Evolutionary conservation across 106 monocot species (phyloP), one percentile per base, ranked within the genome.

Genomic region (Acanthochlamys bracteata): DNA sequence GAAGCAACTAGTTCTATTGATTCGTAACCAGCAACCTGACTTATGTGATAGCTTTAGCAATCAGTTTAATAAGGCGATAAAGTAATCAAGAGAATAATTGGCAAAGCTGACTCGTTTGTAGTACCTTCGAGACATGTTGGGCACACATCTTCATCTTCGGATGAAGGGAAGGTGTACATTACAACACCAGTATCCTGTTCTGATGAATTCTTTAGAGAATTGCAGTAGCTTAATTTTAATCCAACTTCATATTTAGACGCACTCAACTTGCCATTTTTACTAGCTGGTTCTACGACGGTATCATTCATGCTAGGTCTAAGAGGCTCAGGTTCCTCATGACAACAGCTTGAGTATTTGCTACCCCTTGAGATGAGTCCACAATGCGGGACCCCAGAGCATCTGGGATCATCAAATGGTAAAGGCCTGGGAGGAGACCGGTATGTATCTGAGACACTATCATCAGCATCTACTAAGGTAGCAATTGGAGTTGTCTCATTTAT

Each of bases 51-150:
- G 49, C 2, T 49, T 49, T 49, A 14, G 17, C 49, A 8, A 43
- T 43, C 13, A 49, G 17, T 10, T 49, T 3, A 49, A 49, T 14
- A 13, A 8, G 7, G 43, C 43, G 10, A 7, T 8, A 12, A 14
- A 49, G 17, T 14, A 17, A 3, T 17, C 17, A 49, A 49, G 17
- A 10, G 17, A 49, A 49, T 10, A 17, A 49, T 16, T 19, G 39
- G 11, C 52, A 25, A 55, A 55, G 4, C 13, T 14, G 10, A 24
- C 25, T 69, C 24, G 49, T 7, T 7, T 9, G 61, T 54, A 52
- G 42, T 66, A 89, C 93, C 93, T 83, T 93, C 93, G 69, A 93
- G 93, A 70, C 93, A 93, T 67, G 89, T 93, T 43, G 93, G 93
- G 59, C 93, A 93, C 13, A 80, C 79, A 77, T 93, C 92, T 73